phyloP scores from a whole-genome alignment of 2,329 filamentous ascomycete species.

The Hortaea sp. region DNA sequence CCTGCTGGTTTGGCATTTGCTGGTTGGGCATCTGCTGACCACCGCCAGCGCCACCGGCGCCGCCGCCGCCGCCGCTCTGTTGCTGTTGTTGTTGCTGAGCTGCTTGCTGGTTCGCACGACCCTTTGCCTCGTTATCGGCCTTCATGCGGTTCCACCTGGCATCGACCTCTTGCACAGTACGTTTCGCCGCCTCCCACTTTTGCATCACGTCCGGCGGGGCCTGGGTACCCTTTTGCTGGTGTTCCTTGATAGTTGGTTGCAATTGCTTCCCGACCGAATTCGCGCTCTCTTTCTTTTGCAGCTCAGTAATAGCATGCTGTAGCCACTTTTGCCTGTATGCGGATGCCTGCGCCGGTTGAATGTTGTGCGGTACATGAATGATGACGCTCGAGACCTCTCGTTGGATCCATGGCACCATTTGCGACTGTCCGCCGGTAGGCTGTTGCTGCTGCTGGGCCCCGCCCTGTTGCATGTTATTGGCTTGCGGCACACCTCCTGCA shows the following conservation, averaged over 20 bases:
- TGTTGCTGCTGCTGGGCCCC: constrained; percentile 3
- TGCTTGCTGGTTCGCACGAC: not conserved
- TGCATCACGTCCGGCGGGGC: not conserved
- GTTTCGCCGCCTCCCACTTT: constrained; percentile 3
- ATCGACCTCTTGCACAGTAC: not conserved
- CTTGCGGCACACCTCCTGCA: not conserved
- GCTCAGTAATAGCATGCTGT: not conserved
- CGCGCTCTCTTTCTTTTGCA: constrained; percentile 1
- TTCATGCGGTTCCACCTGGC: constrained; percentile 2
- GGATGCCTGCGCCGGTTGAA: not conserved
- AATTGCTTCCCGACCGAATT: not conserved
- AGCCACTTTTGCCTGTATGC: constrained; percentile 4
- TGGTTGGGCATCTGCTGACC: not conserved
- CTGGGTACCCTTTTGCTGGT: not conserved
- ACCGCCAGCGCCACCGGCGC: too few relatives aligned
- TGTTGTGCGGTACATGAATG: not conserved
- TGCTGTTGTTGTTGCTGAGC: not conserved
- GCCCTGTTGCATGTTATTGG: not conserved
- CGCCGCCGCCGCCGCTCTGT: not conserved
- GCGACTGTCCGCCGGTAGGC: not conserved
- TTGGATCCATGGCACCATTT: not conserved
- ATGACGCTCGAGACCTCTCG: not conserved
- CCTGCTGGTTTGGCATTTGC: constrained; percentile 3
- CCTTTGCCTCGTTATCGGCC: constrained; percentile 8
- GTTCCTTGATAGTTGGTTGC: not conserved